A percentile compares a stretch with the other conserved stretches of the same genome.
Conservation (phyloP, 148 eudicot species). For the Pharnaceum exiguum region DNA sequence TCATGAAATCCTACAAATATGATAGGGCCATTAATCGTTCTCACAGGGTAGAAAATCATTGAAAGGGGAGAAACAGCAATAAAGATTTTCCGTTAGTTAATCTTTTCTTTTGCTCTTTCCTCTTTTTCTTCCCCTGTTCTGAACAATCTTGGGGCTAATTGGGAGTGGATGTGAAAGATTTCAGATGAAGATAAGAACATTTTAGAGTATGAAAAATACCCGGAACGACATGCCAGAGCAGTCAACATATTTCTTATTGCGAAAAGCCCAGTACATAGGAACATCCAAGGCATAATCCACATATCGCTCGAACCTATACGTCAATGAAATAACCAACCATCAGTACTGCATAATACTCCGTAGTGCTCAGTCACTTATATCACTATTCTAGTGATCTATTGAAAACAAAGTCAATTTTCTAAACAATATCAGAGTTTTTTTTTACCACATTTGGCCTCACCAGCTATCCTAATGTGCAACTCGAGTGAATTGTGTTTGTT, state of each 20-base stretch:
- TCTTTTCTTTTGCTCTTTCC: neutral
- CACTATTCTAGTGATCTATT: no score
- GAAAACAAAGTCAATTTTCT: no score
- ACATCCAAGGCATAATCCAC: slow-evolving; percentile 97
- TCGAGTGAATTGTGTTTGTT: no score
- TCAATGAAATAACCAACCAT: no score
- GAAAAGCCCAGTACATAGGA: slow-evolving; percentile 92
- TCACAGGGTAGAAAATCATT: neutral
- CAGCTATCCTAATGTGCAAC: no score
- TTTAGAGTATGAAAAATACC: slow-evolving; percentile 38
- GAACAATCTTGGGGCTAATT: no score
- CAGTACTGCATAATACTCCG: neutral
- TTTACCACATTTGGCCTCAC: no score
- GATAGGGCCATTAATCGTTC: slow-evolving; percentile 1
- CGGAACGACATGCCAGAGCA: slow-evolving; percentile 90
- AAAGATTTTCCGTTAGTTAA: no score
- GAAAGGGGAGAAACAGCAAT: neutral
- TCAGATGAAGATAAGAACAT: neutral
- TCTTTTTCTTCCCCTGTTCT: neutral
- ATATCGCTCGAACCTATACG: slow-evolving; percentile 90
- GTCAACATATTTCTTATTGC: slow-evolving; percentile 75
- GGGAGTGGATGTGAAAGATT: neutral
- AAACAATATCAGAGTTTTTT: no score
- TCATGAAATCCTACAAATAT: slow-evolving; percentile 72
- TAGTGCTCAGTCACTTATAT: neutral